Base-by-base conservation (phyloP, 371 early-diverging fungal species). In the Rozella allomycis region DNA sequence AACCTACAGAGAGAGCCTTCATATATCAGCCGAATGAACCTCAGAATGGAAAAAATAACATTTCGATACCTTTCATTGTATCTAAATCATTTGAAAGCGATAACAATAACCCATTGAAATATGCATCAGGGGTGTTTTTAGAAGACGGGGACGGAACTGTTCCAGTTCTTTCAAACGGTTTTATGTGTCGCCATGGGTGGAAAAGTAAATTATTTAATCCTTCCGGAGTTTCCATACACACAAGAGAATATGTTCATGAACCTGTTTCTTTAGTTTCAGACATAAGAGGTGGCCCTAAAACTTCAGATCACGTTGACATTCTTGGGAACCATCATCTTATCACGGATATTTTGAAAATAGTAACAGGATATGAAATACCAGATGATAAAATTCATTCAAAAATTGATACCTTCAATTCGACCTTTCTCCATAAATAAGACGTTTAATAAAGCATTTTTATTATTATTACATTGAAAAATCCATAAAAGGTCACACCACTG, bases 171-270 rank as follows among this genome's bases (percentile, higher is more conserved):
- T 82, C 83, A 1, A 50, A 74, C 8, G 88, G 86, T 7, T 85
- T 79, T 49, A 91, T 93, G 91, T 81, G 87, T 31, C 67, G 62
- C 1, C 62, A 70, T 16, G 88, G 81, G 4, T 91, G 94, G 94
- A 12, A 28, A 10, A 16, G 28, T 13, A 31, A 31, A 31, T 10
- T 18, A 14, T 74, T 73, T 32, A 93, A 93, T 43, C 91, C 90
- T n/a, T 57, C 62, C 12, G 59, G 63, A 13, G 60, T 75, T 31
- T 55, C 60, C 11, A 60, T 85, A 3, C 60, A 80, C 3, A 66
- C 78, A 7, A 60, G 72, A 26, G 91, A 93, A 50, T 80, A 75
- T 47, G 35, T 41, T 20, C 67, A 83, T 40, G 58, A 58, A 30
- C 57, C 59, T 28, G 49, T 54, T 33, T 52, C 64, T 7, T 37